Conservation (phyloP, 108 stramenopile genomes). For the Nitzschia sp. region DNA sequence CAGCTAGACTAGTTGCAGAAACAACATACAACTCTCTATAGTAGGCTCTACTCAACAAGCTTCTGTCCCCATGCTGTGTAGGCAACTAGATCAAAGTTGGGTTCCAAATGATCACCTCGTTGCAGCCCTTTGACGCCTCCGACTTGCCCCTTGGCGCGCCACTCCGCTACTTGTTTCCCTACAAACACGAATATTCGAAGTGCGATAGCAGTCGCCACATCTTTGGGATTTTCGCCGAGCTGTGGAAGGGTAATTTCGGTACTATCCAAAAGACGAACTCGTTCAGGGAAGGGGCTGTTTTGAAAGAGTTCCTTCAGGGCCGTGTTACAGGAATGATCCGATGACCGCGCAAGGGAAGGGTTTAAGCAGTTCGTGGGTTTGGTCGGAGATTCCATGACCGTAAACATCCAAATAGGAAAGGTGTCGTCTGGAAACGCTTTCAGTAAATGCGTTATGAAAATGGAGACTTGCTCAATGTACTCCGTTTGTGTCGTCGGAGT, state of each 20-base stretch:
- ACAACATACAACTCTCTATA: too few species aligned
- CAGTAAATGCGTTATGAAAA: constrained; percentile 41
- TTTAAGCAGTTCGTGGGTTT: constrained; percentile 29
- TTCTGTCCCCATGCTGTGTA: constrained; percentile 33
- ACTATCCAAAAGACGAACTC: constrained; percentile 45
- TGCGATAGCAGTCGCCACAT: constrained; percentile 39
- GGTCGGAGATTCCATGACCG: constrained; percentile 31
- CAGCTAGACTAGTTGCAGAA: too few species aligned
- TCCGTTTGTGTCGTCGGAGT: constrained; percentile 9
- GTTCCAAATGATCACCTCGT: constrained; percentile 37
- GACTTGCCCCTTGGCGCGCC: constrained; percentile 42
- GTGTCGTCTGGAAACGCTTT: constrained; percentile 47
- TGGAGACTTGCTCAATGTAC: constrained; percentile 40
- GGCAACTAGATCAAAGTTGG: constrained; percentile 43
- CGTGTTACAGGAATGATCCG: constrained; percentile 47
- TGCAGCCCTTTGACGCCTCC: constrained; percentile 41
- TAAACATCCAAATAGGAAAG: constrained; percentile 54
- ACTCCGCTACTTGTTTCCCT: constrained; percentile 43
- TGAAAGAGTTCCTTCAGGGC: constrained; percentile 36
- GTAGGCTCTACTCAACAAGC: too few species aligned
- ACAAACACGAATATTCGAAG: constrained; percentile 45
- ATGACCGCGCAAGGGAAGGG: constrained; percentile 19
- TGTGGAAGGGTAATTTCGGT: constrained; percentile 45
- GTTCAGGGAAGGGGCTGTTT: constrained; percentile 31
- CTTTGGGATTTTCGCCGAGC: constrained; percentile 21